Evolutionary conservation across 257 asterid species (phyloP).

Genomic region (Solanum acaule): DNA sequence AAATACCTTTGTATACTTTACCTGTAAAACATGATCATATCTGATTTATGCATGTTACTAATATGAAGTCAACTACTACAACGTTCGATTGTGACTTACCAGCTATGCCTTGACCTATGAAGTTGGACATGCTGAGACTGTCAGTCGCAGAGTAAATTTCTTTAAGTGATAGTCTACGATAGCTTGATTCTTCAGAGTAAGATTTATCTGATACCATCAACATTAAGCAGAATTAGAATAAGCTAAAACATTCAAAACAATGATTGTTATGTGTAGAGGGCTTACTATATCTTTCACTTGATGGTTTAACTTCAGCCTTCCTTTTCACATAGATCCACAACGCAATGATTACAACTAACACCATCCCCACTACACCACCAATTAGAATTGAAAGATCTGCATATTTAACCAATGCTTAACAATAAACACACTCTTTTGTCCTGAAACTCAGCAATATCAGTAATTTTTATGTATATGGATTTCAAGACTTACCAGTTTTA

Average conservation of each 20-base stretch:
- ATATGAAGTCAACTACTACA: not conserved
- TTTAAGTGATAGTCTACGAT: conserved; percentile 26
- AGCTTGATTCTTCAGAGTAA: conserved; percentile 22
- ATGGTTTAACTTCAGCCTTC: conserved; percentile 8
- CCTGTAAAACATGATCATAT: conserved; percentile 27
- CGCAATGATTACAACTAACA: conserved; percentile 5
- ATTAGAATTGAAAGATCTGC: conserved; percentile 36
- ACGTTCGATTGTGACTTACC: conserved; percentile 19
- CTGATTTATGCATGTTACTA: not conserved
- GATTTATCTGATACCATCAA: conserved; percentile 17
- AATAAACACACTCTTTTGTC: not conserved
- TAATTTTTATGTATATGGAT: not conserved
- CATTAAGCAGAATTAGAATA: not conserved
- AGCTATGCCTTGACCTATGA: conserved; percentile 82
- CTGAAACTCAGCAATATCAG: not conserved
- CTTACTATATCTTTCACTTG: conserved; percentile 20
- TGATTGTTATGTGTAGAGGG: not conserved
- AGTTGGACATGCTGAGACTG: conserved; percentile 49
- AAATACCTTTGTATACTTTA: conserved; percentile 59
- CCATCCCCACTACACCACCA: conserved; percentile 31
- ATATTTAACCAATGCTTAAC: not conserved
- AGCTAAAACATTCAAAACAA: not conserved
- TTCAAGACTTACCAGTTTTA: not conserved
- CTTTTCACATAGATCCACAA: conserved; percentile 19
- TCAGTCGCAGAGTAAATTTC: conserved; percentile 49